Conservation (phyloP, 805 yeast species). For the Candida chilensis region DNA sequence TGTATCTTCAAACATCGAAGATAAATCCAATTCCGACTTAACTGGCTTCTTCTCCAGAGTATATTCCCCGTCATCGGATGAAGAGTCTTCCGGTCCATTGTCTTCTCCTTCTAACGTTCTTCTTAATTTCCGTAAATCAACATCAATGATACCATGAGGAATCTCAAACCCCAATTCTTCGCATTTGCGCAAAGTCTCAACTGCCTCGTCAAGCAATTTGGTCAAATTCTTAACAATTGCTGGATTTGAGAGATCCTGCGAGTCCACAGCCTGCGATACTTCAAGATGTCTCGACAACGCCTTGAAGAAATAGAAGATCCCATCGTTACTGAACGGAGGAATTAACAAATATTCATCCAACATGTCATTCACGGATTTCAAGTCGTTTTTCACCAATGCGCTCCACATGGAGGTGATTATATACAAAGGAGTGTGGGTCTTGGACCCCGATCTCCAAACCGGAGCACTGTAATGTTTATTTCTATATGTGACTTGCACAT, state of each 20-base stretch:
- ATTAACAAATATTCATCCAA: conserved; percentile 25
- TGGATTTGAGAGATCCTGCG: no score
- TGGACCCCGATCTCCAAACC: conserved; percentile 28
- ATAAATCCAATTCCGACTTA: neutral
- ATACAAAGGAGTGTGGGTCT: conserved; percentile 29
- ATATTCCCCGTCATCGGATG: no score
- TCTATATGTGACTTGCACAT: conserved; percentile 2
- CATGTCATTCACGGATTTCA: conserved; percentile 18
- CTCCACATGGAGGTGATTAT: conserved; percentile 32
- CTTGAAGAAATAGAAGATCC: conserved; percentile 24
- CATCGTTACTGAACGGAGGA: conserved; percentile 33
- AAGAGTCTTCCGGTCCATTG: no score
- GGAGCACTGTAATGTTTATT: conserved; percentile 16
- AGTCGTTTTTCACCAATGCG: conserved; percentile 23
- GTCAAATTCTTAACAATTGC: no score
- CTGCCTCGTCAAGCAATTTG: neutral
- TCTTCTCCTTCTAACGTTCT: neutral
- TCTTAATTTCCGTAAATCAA: neutral
- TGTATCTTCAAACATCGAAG: neutral
- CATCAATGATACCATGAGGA: neutral
- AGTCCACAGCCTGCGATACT: no score
- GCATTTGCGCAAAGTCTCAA: neutral
- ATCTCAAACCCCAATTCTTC: neutral
- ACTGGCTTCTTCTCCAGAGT: no score
- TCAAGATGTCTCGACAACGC: conserved; percentile 11